Evolutionary conservation across 2,329 filamentous ascomycete species (phyloP).

Genomic region (Aspergillus sojae): DNA sequence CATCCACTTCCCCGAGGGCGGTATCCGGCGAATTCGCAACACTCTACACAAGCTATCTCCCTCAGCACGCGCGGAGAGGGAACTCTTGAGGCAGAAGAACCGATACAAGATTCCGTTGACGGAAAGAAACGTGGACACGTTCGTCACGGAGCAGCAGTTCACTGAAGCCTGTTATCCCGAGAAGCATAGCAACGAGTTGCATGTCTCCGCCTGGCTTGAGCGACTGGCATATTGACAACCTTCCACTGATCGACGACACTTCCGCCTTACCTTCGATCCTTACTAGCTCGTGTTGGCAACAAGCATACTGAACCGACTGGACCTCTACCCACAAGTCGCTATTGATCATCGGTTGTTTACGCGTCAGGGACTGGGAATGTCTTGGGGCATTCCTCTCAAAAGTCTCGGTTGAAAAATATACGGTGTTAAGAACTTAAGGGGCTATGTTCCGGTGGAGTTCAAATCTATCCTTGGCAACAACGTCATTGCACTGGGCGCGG

Average conservation of each 20-base stretch:
- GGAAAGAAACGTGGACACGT: constrained; percentile 39
- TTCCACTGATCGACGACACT: constrained; percentile 29
- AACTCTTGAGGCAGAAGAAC: constrained; percentile 40
- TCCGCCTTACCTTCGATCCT: constrained; percentile 4
- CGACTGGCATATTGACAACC: constrained; percentile 64
- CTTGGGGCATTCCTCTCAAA: not conserved
- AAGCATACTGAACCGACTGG: constrained; percentile 12
- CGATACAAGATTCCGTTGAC: constrained; percentile 39
- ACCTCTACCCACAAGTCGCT: not conserved
- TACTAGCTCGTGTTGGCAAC: not conserved
- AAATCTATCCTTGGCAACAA: constrained; percentile 26
- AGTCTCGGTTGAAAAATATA: constrained; percentile 1
- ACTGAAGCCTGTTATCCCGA: constrained; percentile 61
- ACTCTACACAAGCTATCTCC: constrained; percentile 38
- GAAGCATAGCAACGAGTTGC: constrained; percentile 63
- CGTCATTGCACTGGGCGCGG: constrained; percentile 23
- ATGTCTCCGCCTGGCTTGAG: constrained; percentile 75
- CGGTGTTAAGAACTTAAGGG: not conserved
- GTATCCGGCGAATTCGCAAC: constrained; percentile 39
- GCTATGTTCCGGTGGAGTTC: not conserved
- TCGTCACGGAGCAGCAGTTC: constrained; percentile 37
- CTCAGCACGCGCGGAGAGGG: constrained; percentile 36
- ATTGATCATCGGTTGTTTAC: constrained; percentile 13
- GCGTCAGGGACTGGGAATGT: constrained; percentile 19
- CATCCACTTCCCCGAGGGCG: constrained; percentile 30